Evolutionary conservation across 2,329 filamentous ascomycete genomes (phyloP).

Genomic region (Arthrobotrys entomopaga): DNA sequence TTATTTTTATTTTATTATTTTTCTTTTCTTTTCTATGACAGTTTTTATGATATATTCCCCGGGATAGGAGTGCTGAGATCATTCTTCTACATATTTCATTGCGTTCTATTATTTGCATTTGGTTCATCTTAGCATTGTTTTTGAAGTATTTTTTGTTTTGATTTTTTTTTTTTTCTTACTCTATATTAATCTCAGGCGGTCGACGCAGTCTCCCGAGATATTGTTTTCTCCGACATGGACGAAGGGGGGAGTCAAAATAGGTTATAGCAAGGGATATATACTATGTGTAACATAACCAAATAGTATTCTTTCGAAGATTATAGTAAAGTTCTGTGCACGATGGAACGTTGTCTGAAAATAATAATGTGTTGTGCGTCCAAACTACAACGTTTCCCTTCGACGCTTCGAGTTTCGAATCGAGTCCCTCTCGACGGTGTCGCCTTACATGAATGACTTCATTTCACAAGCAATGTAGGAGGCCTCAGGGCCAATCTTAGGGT

Average conservation of each 20-base stretch:
- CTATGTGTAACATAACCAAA: background rate
- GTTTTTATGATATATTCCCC: background rate
- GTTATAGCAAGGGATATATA: background rate
- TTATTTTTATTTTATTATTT: background rate
- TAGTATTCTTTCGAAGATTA: background rate
- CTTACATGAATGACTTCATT: no score
- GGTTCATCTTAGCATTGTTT: background rate
- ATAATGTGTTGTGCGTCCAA: no score
- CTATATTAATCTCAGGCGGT: background rate
- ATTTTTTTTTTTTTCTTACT: background rate
- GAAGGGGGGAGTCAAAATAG: no score
- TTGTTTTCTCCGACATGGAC: no score
- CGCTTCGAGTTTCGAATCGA: no score
- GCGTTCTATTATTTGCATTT: background rate
- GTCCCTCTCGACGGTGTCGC: no score
- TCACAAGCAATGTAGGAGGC: no score
- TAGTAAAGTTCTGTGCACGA: no score
- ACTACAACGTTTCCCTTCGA: no score
- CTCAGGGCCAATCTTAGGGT: no score
- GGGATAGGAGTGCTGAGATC: background rate
- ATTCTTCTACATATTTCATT: constrained; percentile 4
- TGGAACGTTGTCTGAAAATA: no score
- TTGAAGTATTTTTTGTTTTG: background rate
- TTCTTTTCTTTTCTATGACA: background rate
- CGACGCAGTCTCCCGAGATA: no score